Conservation (phyloP, 306 rosid species). For the Nissolia schottii region DNA sequence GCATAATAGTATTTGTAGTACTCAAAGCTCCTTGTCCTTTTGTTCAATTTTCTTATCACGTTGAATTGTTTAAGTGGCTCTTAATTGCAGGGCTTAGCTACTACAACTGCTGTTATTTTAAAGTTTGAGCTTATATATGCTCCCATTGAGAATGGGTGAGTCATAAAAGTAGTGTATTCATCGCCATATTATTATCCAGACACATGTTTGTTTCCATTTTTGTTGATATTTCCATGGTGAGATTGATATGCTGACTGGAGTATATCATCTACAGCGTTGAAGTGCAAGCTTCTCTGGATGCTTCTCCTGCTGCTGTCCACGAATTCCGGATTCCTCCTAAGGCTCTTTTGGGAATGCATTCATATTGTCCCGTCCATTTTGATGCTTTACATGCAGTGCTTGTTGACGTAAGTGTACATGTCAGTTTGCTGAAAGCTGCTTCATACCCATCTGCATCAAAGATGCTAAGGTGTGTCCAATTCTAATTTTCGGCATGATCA, state of each 20-base stretch:
- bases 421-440: constrained; percentile 55
- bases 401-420: constrained; percentile 73
- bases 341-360: constrained; percentile 82
- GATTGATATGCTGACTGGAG: constrained; percentile 34
- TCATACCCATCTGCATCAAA: constrained; percentile 34
- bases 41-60: not conserved
- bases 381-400: constrained; percentile 82
- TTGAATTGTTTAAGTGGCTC: constrained; percentile 15
- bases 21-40: not conserved
- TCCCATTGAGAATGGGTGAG: constrained; percentile 64
- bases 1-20: not conserved
- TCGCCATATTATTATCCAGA: constrained; percentile 1
- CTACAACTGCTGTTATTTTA: constrained; percentile 65
- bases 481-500: constrained; percentile 20
- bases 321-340: constrained; percentile 86
- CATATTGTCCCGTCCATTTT: constrained; percentile 84
- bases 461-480: constrained; percentile 63
- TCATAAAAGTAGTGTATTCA: constrained; percentile 9
- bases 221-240: constrained; percentile 19
- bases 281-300: constrained; percentile 52
- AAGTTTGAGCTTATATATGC: constrained; percentile 94
- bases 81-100: constrained; percentile 59
- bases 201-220: constrained; percentile 3
- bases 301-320: constrained; percentile 65
- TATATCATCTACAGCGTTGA: constrained; percentile 45